phyloP scores from a whole-genome alignment of 176 grass and related monocot species.

The Lolium rigidum region DNA sequence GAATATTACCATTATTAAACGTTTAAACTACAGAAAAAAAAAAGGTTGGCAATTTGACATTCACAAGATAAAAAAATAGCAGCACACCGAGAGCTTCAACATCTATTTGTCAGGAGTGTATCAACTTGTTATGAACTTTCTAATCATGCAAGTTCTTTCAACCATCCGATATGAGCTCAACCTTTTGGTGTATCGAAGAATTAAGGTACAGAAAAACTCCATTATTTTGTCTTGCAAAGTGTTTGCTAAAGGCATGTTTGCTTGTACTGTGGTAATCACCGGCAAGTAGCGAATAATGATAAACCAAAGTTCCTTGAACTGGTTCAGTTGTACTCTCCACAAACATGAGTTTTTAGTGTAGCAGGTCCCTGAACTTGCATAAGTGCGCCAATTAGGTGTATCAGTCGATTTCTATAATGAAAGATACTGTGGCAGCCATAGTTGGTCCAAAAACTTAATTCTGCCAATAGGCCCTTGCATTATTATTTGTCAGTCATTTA shows the following conservation, averaged over 20 bases:
- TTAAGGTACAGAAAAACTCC: neutral
- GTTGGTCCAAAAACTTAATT: neutral
- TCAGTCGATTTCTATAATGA: neutral
- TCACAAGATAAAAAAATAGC: neutral
- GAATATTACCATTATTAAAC: slow-evolving; percentile 7
- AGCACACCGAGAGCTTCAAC: neutral
- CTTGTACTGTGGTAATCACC: neutral
- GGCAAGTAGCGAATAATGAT: neutral
- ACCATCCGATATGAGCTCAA: neutral
- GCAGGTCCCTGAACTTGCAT: neutral
- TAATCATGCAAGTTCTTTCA: neutral
- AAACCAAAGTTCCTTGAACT: too few relatives aligned
- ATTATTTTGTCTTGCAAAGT: neutral
- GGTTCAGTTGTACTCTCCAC: too few relatives aligned
- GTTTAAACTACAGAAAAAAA: slow-evolving; percentile 23
- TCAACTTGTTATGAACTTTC: neutral
- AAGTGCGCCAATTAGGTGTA: neutral
- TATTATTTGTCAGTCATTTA: neutral
- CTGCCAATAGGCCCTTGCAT: neutral
- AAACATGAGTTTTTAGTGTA: neutral
- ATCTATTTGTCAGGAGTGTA: neutral
- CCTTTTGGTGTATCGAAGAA: neutral
- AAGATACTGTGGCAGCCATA: neutral
- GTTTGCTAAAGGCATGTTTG: neutral
- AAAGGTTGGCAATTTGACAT: neutral